Base-by-base conservation (phyloP, 139 green algal species). In the Chlorella vulgaris region DNA sequence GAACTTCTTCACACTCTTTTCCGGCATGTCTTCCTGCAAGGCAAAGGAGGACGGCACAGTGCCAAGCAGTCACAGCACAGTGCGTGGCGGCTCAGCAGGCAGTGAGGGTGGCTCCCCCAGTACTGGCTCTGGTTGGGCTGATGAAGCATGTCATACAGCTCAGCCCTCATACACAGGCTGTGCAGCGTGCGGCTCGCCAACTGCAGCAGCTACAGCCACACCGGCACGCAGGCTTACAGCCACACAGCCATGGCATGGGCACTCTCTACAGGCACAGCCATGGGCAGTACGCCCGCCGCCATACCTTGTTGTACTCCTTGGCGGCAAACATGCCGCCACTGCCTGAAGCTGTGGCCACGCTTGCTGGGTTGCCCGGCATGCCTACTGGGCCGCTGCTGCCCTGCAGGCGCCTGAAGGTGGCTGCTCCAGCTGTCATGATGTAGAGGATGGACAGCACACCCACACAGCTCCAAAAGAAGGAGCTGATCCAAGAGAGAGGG, bases 271-370 rank as follows among this genome's bases (percentile, higher is more conserved):
- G n/a, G n/a, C 29, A 51, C 66, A 53, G 21, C 8, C 6, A 35
- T n/a, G n/a, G n/a, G n/a, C n/a, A n/a, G n/a, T n/a, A n/a, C n/a
- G n/a, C n/a, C n/a, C n/a, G n/a, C n/a, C n/a, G n/a, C n/a, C n/a
- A n/a, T n/a, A 85, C 84, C 84, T 90, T 92, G 81, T 70, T 86
- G 85, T 91, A 95, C 77, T 95, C 91, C 82, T 95, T 94, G 55
- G 89, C 88, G 2, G 86, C 86, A 82, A 89, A 86, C 58, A 69
- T 70, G 76, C 50, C 36, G 35, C 38, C 40, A 5, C 36, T 35
- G 51, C 43, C 18, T 13, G 42, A 29, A 42, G 39, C 21, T 8
- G 75, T 63, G 33, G 76, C 65, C 53, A 66, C 36, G 24, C 33
- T 18, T 33, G 31, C 43, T 26, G 3, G 13, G 13, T 22, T 43